Base-by-base conservation (phyloP, 371 early-diverging fungal genomes). In the Rhizopus delemar region DNA sequence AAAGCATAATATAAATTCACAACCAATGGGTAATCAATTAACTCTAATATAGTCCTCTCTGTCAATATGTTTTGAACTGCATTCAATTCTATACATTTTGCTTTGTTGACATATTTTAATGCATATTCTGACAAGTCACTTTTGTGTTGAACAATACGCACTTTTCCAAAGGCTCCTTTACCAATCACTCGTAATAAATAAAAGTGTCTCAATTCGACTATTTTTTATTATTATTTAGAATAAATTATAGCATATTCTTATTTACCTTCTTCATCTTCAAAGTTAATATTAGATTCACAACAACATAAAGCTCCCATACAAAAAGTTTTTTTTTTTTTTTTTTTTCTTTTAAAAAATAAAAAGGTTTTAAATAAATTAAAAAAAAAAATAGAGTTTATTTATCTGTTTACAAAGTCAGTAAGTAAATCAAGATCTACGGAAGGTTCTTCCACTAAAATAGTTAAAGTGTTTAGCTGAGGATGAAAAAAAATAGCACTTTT, bases 101-200 rank as follows among this genome's bases (percentile, higher is more conserved):
- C 45, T 68, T 86, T 86, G 59, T 69, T 71, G 52, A 86, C 82
- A 46, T 85, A 86, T 57, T 86, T 86, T 36, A 86, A 57, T 3
- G 86, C 86, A 59, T 81, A 86, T 34, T 80, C 56, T n/a, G 64
- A 59, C 16, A 71, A 56, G 6, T 86, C 81, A 9, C 75, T 72
- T 62, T 87, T 89, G 66, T 93, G 90, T 69, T 95, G 92, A 16
- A 94, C 92, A 8, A 94, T 88, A 12, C 91, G 86, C 15, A 91
- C 88, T 73, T 89, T 90, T 58, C 90, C 88, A 68, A 89, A 90
- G 0, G 90, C 87, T 0, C 90, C 90, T 64, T 86, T 87, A 34
- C 89, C 89, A 49, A 90, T 85, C 1, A 81, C 82, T 41, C 85
- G 73, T 33, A 86, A 60, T n/a, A 89, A 70, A 57, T 83, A 69